phyloP scores from a whole-genome alignment of 805 yeast species.

The Lipomyces oligophaga region DNA sequence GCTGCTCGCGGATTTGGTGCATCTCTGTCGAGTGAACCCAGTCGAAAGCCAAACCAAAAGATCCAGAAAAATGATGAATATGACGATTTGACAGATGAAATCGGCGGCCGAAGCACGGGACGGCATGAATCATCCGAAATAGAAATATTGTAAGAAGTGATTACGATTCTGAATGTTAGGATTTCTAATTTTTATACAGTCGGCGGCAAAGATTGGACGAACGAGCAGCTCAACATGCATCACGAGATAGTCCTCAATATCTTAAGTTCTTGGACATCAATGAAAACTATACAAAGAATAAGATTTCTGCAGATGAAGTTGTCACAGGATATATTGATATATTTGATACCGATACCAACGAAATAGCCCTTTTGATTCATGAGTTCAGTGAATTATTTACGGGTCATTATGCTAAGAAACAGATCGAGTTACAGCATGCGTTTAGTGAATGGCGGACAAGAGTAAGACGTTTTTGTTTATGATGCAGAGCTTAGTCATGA shows the following conservation, averaged over 20 bases:
- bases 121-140: too few species aligned
- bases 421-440: constrained; percentile 7
- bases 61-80: too few species aligned
- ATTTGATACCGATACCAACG: constrained; percentile 17
- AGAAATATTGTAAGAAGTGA: too few species aligned
- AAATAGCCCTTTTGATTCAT: constrained; percentile 19
- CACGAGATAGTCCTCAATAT: constrained; percentile 12
- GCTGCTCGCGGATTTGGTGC: not conserved
- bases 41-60: too few species aligned
- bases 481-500: too few species aligned
- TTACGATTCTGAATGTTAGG: too few species aligned
- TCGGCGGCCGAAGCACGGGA: too few species aligned
- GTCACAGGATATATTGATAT: constrained; percentile 17
- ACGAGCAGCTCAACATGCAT: constrained; percentile 18
- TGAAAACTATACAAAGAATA: constrained; percentile 4
- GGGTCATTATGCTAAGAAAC: not conserved
- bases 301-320: constrained; percentile 17
- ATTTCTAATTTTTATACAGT: not conserved
- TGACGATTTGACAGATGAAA: too few species aligned
- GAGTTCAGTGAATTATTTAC: constrained; percentile 23
- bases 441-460: constrained; percentile 19
- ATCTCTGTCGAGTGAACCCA: not conserved
- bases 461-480: too few species aligned
- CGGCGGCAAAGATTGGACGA: constrained; percentile 23
- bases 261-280: constrained; percentile 12